phyloP scores from a whole-genome alignment of 768 basidiomycete genomes.

The Termitomyces sp. region DNA sequence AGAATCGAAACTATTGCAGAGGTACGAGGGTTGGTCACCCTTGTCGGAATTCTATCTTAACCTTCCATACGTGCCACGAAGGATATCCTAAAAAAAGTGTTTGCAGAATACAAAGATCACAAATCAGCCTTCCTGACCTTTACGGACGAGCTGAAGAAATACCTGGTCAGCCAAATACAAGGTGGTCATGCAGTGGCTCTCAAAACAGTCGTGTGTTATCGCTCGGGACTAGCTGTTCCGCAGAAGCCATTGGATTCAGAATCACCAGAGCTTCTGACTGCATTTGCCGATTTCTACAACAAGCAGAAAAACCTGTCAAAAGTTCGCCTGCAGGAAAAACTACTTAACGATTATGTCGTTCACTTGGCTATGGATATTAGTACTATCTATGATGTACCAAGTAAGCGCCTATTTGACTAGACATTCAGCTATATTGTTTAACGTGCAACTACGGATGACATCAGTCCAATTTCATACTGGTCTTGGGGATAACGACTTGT shows the following conservation, averaged over 20 bases:
- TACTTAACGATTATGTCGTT: constrained; percentile 65
- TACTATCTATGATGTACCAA: constrained; percentile 49
- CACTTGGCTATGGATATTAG: constrained; percentile 49
- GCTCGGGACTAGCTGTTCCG: constrained; percentile 62
- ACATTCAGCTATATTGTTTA: not conserved
- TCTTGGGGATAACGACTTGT: constrained; percentile 71
- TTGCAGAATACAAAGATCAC: constrained; percentile 12
- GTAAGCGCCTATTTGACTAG: constrained; percentile 26
- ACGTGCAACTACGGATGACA: not conserved
- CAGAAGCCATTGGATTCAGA: constrained; percentile 12
- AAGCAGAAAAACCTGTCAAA: constrained; percentile 17
- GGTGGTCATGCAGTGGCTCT: constrained; percentile 56
- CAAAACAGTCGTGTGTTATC: constrained; percentile 76
- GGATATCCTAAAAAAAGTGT: constrained; percentile 25
- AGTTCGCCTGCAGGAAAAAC: constrained; percentile 55
- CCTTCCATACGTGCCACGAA: constrained; percentile 7
- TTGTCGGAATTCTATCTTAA: not conserved
- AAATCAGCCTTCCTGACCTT: constrained; percentile 25
- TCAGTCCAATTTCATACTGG: constrained; percentile 85
- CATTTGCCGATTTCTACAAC: constrained; percentile 28
- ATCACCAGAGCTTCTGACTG: constrained; percentile 23
- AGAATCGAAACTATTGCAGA: constrained; percentile 70
- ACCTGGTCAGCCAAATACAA: constrained; percentile 30
- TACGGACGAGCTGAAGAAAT: constrained; percentile 25
- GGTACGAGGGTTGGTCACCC: constrained; percentile 29